Base-by-base conservation (phyloP, 2,329 filamentous ascomycete genomes). In the Xylariaceae sp. region DNA sequence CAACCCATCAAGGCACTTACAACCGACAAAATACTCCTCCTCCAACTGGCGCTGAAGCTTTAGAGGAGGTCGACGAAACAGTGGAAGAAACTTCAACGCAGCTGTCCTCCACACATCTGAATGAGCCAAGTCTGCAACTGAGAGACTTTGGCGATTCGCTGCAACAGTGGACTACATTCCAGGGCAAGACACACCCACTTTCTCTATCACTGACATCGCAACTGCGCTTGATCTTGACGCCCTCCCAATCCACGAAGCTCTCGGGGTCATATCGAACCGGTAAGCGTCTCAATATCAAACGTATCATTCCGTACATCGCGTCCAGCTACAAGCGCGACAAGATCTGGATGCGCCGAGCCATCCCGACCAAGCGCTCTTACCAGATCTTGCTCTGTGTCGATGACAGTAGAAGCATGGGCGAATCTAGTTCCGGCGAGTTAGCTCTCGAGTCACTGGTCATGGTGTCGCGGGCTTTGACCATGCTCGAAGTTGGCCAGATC, bases 251-350 rank as follows among this genome's bases (percentile, higher is more conserved):
- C 1, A 97, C 93, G 29, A 98, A 97, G 60, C 86, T 98, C 48
- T 90, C 91, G 2, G 93, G 93, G 33, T 89, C 95, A 53, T 97
- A 95, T 77, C 87, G 93, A 53, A 98, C 93, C 0, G 93, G 93
- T 49, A 98, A 99, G 65, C 85, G 93, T 0, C 87, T 99, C 55
- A 98, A 97, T 67, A 95, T 99, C 72, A 97, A 97, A 68, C 89
- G 91, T 54, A 98, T 99, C 67, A 98, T 99, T 57, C 93, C 94
- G 0, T 99, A 98, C 69, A 97, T 99, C 54, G 93, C 94, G 1
- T 97, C 90, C 0, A 85, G 87, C 61, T 98, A 96, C 76, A 97
- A 96, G 74, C 87, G 93, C 46, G 93, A 99, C 78, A 98, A 98
- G 74, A 99, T 99, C 67, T 99, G 93, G 93, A 95, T 98, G 85